Evolutionary conservation across 768 basidiomycete species (phyloP).

Genomic region (Lentinula guzmanii): DNA sequence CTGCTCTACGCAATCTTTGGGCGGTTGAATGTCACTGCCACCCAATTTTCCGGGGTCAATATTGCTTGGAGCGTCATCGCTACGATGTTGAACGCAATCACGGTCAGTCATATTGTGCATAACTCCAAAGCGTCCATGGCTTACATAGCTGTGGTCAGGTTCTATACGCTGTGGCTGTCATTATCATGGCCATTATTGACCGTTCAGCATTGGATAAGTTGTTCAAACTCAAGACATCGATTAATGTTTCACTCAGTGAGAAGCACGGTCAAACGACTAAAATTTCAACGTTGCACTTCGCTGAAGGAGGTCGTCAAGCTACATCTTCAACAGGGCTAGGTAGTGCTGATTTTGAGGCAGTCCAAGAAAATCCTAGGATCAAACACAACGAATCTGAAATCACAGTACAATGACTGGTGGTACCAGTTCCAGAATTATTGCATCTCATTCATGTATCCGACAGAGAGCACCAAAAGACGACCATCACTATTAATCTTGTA

Average conservation of each 20-base stretch:
- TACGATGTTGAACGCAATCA: constrained; percentile 1
- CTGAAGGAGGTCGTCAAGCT: background rate
- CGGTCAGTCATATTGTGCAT: background rate
- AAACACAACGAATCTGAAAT: background rate
- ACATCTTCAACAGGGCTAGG: background rate
- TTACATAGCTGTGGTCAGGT: background rate
- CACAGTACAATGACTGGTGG: background rate
- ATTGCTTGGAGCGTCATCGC: background rate
- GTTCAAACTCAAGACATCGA: background rate
- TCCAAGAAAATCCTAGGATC: background rate
- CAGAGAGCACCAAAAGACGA: too few species aligned
- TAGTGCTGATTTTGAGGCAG: background rate
- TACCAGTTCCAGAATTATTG: too few species aligned
- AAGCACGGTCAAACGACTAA: background rate
- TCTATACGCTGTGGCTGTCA: background rate
- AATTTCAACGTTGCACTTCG: background rate
- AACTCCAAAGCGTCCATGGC: background rate
- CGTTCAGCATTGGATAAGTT: constrained; percentile 1
- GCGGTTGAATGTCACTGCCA: background rate
- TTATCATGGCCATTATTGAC: background rate
- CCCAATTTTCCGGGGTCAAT: background rate
- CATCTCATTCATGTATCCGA: too few species aligned
- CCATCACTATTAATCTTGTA: too few species aligned
- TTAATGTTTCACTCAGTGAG: background rate
- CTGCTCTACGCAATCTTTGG: constrained; percentile 1